Evolutionary conservation across 2,329 filamentous ascomycete species (phyloP), one percentile per base, ranked within the genome.

Genomic region (Dactylella cylindrospora): DNA sequence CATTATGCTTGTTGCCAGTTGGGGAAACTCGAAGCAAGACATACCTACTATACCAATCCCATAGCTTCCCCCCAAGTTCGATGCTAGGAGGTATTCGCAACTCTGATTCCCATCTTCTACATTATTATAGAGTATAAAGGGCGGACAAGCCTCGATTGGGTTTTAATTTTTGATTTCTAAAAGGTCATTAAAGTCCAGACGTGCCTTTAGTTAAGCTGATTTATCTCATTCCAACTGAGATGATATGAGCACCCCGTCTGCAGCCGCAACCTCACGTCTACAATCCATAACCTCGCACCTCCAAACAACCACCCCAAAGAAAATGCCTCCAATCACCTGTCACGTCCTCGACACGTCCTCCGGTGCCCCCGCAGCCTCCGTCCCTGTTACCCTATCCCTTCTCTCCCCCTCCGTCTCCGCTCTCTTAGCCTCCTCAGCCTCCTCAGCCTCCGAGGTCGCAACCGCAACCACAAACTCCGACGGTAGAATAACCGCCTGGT

Each of bases 281-380:
- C 44, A 59, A 19, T 43, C 57, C 33, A 54, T 67, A 51, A 40
- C 61, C 29, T 46, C 64, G 10, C 66, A 66, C 47, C 26, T 66
- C 5, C 17, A 49, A 31, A 28, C 52, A 36, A 31, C 65, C 33
- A 19, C 55, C 20, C 26, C 33, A 15, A 17, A 31, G 20, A 41
- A 57, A 29, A 68, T 64, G 45, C 66, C 67, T 70, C 82, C 81
- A 70, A 91, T 93, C 70, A 91, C 88, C 72, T 91, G 87, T 77
- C 88, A 93, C 77, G 81, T 90, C 73, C 86, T 93, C 72, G 86
- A 93, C 77, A 91, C 87, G 8, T 80, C 83, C n/a, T 76, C 80
- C 64, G 88, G 88, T 70, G 79, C 79, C 54, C 88, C 88, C 17
- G 88, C 82, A 12, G 73, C 78, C 53, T 76, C 77, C 65, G 80